phyloP scores from a whole-genome alignment of 2,329 filamentous ascomycete species.

The Trichoderma citrinoviride region DNA sequence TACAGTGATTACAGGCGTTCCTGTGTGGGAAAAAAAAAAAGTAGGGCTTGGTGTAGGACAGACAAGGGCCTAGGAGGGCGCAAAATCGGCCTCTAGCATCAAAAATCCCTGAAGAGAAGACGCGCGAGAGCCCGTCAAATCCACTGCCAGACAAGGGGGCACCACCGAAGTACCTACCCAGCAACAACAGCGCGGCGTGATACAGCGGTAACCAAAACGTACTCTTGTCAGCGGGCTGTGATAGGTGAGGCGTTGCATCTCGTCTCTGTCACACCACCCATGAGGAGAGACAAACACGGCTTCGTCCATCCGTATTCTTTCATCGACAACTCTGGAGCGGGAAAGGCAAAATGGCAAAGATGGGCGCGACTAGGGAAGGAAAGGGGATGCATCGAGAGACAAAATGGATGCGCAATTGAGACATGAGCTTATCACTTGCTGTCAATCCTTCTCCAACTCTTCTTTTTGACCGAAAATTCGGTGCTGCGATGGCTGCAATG shows the following conservation, averaged over 20 bases:
- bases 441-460: background rate
- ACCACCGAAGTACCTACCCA: no score
- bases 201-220: background rate
- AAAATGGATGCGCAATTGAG: background rate
- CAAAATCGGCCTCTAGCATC: no score
- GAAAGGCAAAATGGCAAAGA: background rate
- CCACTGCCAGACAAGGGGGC: no score
- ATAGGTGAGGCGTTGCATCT: background rate
- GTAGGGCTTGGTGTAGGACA: no score
- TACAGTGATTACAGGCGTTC: no score
- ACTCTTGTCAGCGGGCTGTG: background rate
- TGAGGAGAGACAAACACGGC: background rate
- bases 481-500: background rate
- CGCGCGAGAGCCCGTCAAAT: no score
- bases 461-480: background rate
- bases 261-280: constrained; percentile 15
- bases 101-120: no score
- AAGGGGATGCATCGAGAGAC: no score
- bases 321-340: background rate
- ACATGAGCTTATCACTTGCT: background rate
- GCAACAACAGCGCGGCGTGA: background rate
- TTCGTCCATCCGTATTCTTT: background rate
- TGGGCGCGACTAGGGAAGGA: background rate
- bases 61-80: no score
- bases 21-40: no score